Percentiles rank a stretch among this genome's conserved stretches.
phyloP scores from a whole-genome alignment of 345 rosid genomes.

The Citrus cavaleriei region DNA sequence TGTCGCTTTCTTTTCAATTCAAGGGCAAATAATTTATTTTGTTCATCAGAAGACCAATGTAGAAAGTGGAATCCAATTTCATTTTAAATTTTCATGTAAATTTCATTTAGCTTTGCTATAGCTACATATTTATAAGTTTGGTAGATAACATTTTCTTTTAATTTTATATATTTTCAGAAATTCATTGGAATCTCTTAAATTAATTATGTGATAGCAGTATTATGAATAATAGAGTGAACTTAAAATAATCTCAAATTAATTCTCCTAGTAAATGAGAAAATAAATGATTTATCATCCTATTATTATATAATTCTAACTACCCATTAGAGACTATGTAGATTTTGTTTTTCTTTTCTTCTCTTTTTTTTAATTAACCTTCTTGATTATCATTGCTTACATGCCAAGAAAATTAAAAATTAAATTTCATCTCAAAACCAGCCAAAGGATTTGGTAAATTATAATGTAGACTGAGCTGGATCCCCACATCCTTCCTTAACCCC shows the following conservation, averaged over 20 bases:
- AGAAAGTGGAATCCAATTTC: neutral
- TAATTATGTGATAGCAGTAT: too few species aligned
- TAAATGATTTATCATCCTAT: too few species aligned
- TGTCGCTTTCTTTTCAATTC: neutral
- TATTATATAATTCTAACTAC: too few species aligned
- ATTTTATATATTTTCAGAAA: too few species aligned
- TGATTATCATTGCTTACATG: neutral
- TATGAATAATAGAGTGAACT: too few species aligned
- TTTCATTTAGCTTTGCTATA: too few species aligned
- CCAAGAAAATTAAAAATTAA: neutral
- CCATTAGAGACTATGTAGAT: neutral
- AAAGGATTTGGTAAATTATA: neutral
- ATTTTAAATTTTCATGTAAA: too few species aligned
- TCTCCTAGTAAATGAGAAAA: too few species aligned
- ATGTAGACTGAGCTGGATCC: constrained; percentile 4
- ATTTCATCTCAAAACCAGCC: neutral
- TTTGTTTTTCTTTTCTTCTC: neutral
- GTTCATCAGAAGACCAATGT: neutral
- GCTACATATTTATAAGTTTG: too few species aligned
- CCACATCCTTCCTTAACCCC: neutral
- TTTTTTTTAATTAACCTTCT: neutral
- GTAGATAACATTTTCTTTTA: too few species aligned
- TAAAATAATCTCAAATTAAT: too few species aligned
- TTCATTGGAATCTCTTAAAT: too few species aligned
- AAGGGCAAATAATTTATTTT: neutral